Percentiles rank a stretch among this genome's conserved stretches.
These are phyloP conservation scores for Hypoxylon sp. DNA, from an alignment of 2,329 filamentous ascomycete species.

Conservation along the genomic window DNA sequence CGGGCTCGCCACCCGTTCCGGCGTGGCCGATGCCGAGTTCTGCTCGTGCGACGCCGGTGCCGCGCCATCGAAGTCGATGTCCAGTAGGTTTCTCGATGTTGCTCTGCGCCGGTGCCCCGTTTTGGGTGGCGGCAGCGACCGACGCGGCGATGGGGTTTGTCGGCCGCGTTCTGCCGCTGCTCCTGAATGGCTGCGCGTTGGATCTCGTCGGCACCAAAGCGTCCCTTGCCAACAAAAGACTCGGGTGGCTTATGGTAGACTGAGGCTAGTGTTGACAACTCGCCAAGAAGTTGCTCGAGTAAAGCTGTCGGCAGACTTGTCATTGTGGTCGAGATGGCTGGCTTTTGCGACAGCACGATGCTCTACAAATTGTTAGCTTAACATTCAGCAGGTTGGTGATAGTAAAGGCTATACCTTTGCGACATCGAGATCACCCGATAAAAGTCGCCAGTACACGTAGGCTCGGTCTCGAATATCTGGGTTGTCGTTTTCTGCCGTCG, in stretches of 20 bases:
- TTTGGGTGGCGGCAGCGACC: slow-evolving; percentile 73
- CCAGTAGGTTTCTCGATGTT: slow-evolving; percentile 94
- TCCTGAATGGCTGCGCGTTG: slow-evolving; percentile 97
- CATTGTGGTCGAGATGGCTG: slow-evolving; percentile 93
- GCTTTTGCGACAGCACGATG: slow-evolving; percentile 92
- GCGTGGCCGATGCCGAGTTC: slow-evolving; percentile 63
- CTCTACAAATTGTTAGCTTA: slow-evolving; percentile 58
- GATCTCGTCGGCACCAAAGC: slow-evolving; percentile 92
- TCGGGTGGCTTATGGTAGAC: slow-evolving; percentile 98
- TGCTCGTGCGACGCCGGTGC: slow-evolving; percentile 85
- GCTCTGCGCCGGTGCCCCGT: slow-evolving; percentile 65
- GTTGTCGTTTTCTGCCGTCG: slow-evolving; percentile 95
- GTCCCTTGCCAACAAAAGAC: slow-evolving; percentile 96
- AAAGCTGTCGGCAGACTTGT: slow-evolving; percentile 83
- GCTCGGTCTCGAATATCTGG: slow-evolving; percentile 96
- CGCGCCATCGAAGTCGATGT: slow-evolving; percentile 94
- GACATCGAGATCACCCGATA: slow-evolving; percentile 89
- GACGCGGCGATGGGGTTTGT: slow-evolving; percentile 94
- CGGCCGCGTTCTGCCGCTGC: slow-evolving; percentile 87
- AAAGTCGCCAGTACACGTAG: slow-evolving; percentile 96
- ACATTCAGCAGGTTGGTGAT: background rate
- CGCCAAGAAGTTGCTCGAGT: slow-evolving; percentile 86
- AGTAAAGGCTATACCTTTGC: slow-evolving; percentile 70
- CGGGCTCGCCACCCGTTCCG: slow-evolving; percentile 73
- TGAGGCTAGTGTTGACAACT: slow-evolving; percentile 93